Evolutionary conservation across 352 stramenopile genomes (phyloP).

Genomic region (Thalassiosira livingstoniorum): DNA sequence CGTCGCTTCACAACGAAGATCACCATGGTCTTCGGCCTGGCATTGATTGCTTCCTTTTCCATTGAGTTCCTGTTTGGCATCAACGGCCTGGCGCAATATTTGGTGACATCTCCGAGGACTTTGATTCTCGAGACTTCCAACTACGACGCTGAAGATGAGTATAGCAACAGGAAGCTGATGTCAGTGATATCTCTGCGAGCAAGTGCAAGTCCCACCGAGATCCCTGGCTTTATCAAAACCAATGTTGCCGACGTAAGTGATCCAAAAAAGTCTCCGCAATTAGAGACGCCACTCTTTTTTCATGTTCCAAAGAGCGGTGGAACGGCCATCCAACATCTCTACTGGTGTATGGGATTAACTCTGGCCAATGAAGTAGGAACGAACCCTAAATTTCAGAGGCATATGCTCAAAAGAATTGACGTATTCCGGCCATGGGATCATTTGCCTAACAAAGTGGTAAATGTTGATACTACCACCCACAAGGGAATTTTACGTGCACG

Average conservation of each 20-base stretch:
- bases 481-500: conserved; percentile 12
- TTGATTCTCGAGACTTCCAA: background rate
- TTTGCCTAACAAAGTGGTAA: conserved; percentile 13
- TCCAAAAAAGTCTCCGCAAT: background rate
- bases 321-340: conserved; percentile 53
- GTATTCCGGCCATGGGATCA: conserved; percentile 23
- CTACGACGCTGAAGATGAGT: background rate
- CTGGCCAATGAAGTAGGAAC: conserved; percentile 32
- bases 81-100: too few species aligned
- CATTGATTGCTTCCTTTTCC: too few species aligned
- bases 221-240: background rate
- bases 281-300: conserved; percentile 58
- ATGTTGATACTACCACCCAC: conserved; percentile 30
- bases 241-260: background rate
- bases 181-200: background rate
- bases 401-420: background rate
- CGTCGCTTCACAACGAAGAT: too few species aligned
- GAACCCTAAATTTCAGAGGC: conserved; percentile 19
- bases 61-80: too few species aligned
- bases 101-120: too few species aligned
- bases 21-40: too few species aligned
- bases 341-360: conserved; percentile 55
- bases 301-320: conserved; percentile 56
- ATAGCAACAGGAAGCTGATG: background rate
- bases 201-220: background rate